Conservation (phyloP, 306 rosid species). For the Mucuna pruriens region DNA sequence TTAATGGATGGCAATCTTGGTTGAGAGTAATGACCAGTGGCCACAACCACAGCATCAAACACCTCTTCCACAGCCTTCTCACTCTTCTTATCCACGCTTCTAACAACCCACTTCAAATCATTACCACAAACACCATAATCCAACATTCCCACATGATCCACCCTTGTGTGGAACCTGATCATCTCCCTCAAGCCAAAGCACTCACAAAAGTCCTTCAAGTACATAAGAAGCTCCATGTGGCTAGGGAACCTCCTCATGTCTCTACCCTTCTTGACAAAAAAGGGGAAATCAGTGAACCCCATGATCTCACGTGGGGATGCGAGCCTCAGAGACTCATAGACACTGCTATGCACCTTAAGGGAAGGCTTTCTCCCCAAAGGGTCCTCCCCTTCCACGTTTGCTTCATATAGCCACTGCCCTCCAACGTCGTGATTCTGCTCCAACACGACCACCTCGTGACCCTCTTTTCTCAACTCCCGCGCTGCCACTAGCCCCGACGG, state of each 20-base stretch:
- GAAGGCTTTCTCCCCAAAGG: conserved; percentile 66
- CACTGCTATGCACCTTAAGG: conserved; percentile 71
- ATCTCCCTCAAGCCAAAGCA: conserved; percentile 73
- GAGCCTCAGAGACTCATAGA: conserved; percentile 74
- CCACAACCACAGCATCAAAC: conserved; percentile 93
- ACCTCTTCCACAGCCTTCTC: conserved; percentile 61
- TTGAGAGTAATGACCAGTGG: conserved; percentile 84
- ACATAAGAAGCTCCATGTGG: conserved; percentile 67
- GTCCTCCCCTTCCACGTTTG: conserved; percentile 66
- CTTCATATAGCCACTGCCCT: conserved; percentile 91
- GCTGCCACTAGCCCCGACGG: conserved; percentile 89
- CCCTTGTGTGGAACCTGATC: conserved; percentile 81
- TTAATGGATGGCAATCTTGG: conserved; percentile 82
- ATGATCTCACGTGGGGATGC: conserved; percentile 80
- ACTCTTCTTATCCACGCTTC: conserved; percentile 56
- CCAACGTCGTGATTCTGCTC: conserved; percentile 92
- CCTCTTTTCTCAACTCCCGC: conserved; percentile 84
- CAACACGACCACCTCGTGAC: conserved; percentile 65
- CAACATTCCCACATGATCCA: conserved; percentile 73
- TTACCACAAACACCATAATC: conserved; percentile 53
- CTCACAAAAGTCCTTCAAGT: conserved; percentile 75
- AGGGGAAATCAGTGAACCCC: conserved; percentile 91
- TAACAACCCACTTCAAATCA: conserved; percentile 78
- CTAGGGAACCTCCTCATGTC: conserved; percentile 89
- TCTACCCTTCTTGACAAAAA: conserved; percentile 73